A percentile compares a stretch with the other conserved stretches of the same genome.
Evolutionary conservation across 2,329 filamentous ascomycete species (phyloP).

Genomic region (Fusarium buxicola): DNA sequence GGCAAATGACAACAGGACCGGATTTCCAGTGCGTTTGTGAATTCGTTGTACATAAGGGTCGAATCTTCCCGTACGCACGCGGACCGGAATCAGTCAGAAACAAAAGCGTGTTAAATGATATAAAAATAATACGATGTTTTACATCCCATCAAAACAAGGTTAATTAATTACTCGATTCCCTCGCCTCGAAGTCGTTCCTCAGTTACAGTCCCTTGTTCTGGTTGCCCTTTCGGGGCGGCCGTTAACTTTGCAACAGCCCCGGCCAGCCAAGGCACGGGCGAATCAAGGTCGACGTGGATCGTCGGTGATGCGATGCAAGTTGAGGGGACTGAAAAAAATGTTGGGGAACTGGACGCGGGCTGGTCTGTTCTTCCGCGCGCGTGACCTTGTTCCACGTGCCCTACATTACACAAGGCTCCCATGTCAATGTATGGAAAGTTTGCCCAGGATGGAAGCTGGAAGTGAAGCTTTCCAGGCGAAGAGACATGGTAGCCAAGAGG

Average conservation of each 20-base stretch:
- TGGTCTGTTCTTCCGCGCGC: constrained; percentile 33
- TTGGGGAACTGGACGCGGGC: constrained; percentile 32
- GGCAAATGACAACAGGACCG: constrained; percentile 41
- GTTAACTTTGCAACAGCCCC: constrained; percentile 30
- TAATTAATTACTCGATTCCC: neutral
- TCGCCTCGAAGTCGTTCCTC: neutral
- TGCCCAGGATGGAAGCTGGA: neutral
- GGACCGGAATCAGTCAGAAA: constrained; percentile 23
- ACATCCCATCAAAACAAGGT: constrained; percentile 3
- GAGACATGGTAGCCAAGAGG: constrained; percentile 23
- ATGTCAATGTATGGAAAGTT: constrained; percentile 10
- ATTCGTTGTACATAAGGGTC: constrained; percentile 36
- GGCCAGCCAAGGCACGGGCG: constrained; percentile 12
- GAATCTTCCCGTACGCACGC: constrained; percentile 21
- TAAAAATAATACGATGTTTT: constrained; percentile 31
- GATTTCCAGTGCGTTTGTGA: constrained; percentile 34
- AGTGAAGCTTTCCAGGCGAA: no score
- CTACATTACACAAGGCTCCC: constrained; percentile 15
- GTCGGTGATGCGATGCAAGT: constrained; percentile 29
- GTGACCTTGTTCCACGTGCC: constrained; percentile 38
- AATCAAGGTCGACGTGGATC: constrained; percentile 39
- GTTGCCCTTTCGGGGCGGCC: constrained; percentile 7
- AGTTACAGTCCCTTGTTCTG: neutral
- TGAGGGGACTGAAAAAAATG: constrained; percentile 31
- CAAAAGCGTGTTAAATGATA: constrained; percentile 34